Base-by-base conservation (phyloP, 2,329 filamentous ascomycete species). In the Colletotrichum salicis region DNA sequence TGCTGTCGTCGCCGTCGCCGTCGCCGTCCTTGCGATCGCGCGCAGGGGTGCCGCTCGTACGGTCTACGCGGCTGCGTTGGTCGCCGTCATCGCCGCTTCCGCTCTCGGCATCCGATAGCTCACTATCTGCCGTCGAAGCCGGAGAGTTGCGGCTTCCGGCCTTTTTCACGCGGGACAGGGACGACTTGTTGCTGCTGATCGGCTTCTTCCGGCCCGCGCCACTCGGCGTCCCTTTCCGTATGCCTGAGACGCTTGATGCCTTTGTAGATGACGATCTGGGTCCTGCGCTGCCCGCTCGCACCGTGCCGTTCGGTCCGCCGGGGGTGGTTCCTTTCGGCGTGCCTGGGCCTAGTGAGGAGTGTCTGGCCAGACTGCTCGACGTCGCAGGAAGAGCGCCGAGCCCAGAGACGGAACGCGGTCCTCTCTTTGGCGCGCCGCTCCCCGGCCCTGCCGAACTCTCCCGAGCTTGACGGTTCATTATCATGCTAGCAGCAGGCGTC, bases 91-190 rank as follows among this genome's bases (percentile, higher is more conserved):
- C 83, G 62, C 84, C 85, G 76, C 88, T 87, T 64, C 83, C 82
- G 59, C 88, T 88, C 56, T 89, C 89, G 8, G 89, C 89, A 64
- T 92, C 90, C 0, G 90, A 92, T 52, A 92, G 84, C 76, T 92
- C 90, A 76, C 89, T 91, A 71, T 92, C 90, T 62, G 86, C 89
- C 6, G 88, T 89, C 4, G 89, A 90, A 5, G 88, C 89, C 3
- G 90, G 89, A 2, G 90, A 92, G 74, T 89, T 89, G 78, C 90
- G 88, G 57, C 83, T 85, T 55, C 82, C 82, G 19, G 82, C 87
- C 74, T 88, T 89, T 80, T 91, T 92, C 31, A 92, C 86, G 35
- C 90, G 87, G 29, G 89, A 90, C 3, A 92, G 81, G 11, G 86
- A 87, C n/a, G 90, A 91, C 76, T 92, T 92, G 74, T 83, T 86